These are phyloP conservation scores for Eucalyptus sp. DNA, from an alignment of 345 rosid genomes.

Conservation along the genomic window DNA sequence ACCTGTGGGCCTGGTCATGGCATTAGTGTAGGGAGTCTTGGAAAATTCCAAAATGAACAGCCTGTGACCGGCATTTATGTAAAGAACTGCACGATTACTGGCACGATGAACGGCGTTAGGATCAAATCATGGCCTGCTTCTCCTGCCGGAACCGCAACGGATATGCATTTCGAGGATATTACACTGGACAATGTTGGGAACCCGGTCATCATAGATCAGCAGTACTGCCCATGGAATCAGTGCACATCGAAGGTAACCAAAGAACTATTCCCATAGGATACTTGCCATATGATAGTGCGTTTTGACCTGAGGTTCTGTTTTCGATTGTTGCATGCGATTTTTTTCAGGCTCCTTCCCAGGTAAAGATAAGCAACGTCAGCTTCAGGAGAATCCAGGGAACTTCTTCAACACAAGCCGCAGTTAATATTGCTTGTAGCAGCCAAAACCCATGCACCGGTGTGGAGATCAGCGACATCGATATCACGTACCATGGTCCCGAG, in stretches of 20 bases:
- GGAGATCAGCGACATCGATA: neutral
- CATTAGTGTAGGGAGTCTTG: conserved; percentile 53
- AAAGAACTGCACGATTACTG: conserved; percentile 8
- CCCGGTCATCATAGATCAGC: conserved; percentile 27
- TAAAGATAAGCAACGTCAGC: conserved; percentile 15
- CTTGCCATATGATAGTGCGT: neutral
- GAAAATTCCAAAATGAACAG: conserved; percentile 17
- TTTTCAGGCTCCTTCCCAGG: neutral
- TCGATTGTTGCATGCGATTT: neutral
- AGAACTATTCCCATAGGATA: neutral
- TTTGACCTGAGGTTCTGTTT: neutral
- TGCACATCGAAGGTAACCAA: neutral
- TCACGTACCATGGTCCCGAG: neutral
- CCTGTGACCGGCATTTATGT: conserved; percentile 23
- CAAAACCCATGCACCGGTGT: conserved; percentile 11
- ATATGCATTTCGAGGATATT: conserved; percentile 23
- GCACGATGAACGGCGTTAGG: conserved; percentile 32
- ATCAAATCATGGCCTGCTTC: conserved; percentile 55
- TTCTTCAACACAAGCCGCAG: conserved; percentile 20
- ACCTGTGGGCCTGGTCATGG: conserved; percentile 73
- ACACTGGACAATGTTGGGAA: conserved; percentile 10
- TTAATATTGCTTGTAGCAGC: conserved; percentile 31
- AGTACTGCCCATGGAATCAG: conserved; percentile 15
- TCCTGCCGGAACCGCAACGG: neutral
- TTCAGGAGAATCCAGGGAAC: conserved; percentile 40